Percentiles rank a stretch among this genome's conserved stretches.
Evolutionary conservation across 148 eudicot genomes (phyloP).

Genomic region (Selenicereus undatus): DNA sequence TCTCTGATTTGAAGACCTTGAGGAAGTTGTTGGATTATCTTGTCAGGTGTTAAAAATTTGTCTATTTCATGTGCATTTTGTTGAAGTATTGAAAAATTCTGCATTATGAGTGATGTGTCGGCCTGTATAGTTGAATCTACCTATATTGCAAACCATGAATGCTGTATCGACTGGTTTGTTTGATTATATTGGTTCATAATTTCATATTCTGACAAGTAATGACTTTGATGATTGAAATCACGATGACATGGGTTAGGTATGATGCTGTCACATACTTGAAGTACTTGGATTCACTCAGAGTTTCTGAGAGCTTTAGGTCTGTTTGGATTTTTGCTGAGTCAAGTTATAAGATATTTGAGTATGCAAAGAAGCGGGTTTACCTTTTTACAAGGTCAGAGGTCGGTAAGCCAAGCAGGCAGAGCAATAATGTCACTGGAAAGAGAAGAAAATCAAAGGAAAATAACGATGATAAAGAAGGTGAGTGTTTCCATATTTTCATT

Average conservation of each 20-base stretch:
- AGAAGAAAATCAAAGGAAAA: slow-evolving; percentile 62
- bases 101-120: background rate
- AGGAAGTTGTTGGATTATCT: slow-evolving; percentile 94
- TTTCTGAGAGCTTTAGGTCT: slow-evolving; percentile 94
- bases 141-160: background rate
- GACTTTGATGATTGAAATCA: background rate
- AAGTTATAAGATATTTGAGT: slow-evolving; percentile 90
- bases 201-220: background rate
- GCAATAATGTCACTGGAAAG: slow-evolving; percentile 34
- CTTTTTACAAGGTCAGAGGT: slow-evolving; percentile 52
- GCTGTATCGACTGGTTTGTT: background rate
- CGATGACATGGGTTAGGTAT: slow-evolving; percentile 45
- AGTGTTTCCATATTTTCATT: slow-evolving; percentile 6
- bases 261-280: slow-evolving; percentile 98
- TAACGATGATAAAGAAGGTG: slow-evolving; percentile 48
- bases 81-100: background rate
- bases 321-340: slow-evolving; percentile 99
- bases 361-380: slow-evolving; percentile 93
- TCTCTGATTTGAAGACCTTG: slow-evolving; percentile 92
- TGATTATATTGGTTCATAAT: slow-evolving; percentile 3
- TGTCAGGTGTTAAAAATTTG: slow-evolving; percentile 50
- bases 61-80: background rate
- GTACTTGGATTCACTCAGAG: slow-evolving; percentile 97
- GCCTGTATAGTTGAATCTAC: background rate
- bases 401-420: slow-evolving; percentile 38